Evolutionary conservation across 176 grass and related monocot species (phyloP), one percentile per base, ranked within the genome.

Genomic region (Canna indica): DNA sequence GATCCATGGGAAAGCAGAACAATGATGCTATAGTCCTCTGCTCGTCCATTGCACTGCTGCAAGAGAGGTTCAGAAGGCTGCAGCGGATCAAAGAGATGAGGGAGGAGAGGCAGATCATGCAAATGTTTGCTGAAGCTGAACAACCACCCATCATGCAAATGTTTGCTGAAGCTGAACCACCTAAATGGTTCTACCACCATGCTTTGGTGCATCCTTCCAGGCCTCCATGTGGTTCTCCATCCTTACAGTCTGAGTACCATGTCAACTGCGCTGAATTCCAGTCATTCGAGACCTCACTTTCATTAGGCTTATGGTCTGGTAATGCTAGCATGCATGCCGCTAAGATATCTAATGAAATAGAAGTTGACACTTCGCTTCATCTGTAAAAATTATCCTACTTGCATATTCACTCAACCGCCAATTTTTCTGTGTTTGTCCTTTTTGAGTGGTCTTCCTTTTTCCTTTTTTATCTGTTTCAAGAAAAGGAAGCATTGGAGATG

Each of bases 61-160:
- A 58, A 38, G 70, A 72, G 47, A 73, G 70, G 32, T 73, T 73
- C 70, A 73, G 52, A 22, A 17, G 48, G 31, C 47, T 73, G 70
- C 70, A 73, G 70, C 48, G 29, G 28, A 59, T 73, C n/a, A 73
- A 73, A 34, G 50, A 58, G 50, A 58, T 58, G 31, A 24, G 50
- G 70, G 48, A 73, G 32, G 70, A 73, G 70, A 73, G 30, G 70
- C 47, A 38, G 70, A 50, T 73, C 20, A 18, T 73, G 34, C 47
- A 16, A 38, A 38, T 73, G 47, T 10, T 57, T 22, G 32, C 70
- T 54, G 48, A 73, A 54, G 48, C 22, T 39, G 48, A 56, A 27
- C 70, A 42, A 39, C 50, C 27, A 34, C 50, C 24, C 70, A 50
- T 73, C 20, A 18, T 73, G 34, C 47, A 16, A 38, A 38, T 73